A percentile compares a stretch with the other conserved stretches of the same genome.
Evolutionary conservation across 2,329 filamentous ascomycete species (phyloP).

Genomic region (Colletotrichum cordylinicola): DNA sequence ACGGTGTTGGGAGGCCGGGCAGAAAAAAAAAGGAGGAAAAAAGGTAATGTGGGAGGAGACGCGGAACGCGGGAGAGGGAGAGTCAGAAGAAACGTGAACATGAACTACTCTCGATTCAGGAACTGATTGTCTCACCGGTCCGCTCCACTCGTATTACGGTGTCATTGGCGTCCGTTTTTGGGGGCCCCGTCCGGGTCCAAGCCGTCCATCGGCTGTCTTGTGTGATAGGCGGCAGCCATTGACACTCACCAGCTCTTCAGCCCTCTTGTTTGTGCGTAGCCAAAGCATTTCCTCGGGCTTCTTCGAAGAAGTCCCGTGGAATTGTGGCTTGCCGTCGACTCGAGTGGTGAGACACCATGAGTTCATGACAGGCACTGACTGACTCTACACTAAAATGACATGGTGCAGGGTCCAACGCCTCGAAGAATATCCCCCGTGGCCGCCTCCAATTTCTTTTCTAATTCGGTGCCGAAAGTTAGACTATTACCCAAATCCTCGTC

Average conservation of each 20-base stretch:
- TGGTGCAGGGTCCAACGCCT: neutral
- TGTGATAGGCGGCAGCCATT: neutral
- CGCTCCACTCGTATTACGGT: neutral
- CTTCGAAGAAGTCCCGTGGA: neutral
- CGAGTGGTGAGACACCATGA: neutral
- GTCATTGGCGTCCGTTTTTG: neutral
- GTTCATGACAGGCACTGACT: neutral
- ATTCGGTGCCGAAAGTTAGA: neutral
- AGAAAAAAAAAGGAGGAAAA: neutral
- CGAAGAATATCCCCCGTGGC: neutral
- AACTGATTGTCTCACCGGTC: slow-evolving; percentile 6
- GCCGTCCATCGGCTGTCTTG: neutral
- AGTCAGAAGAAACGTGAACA: neutral
- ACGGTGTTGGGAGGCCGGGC: neutral
- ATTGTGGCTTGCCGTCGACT: neutral
- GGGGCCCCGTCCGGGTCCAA: neutral
- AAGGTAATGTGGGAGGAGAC: neutral
- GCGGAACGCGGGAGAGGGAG: neutral
- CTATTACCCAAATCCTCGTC: neutral
- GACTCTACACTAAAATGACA: neutral
- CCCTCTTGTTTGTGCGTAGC: neutral
- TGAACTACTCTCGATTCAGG: slow-evolving; percentile 1
- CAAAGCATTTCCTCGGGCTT: neutral
- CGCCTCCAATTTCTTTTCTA: neutral
- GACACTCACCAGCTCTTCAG: neutral